Conservation (phyloP, 768 basidiomycete genomes). For the Russula ochroleuca region DNA sequence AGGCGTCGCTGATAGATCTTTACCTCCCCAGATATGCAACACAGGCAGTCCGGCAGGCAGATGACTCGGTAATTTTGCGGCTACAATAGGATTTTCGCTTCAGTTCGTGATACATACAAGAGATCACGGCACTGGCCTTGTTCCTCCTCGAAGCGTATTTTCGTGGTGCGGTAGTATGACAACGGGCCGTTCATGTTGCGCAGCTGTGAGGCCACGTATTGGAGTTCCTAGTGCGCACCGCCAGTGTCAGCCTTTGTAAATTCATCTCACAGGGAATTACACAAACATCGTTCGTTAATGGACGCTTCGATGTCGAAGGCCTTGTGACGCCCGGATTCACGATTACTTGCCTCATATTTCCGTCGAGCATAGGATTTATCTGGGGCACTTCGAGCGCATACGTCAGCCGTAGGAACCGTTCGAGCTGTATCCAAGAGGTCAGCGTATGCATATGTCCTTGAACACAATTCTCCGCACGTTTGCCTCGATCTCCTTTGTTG, state of each 20-base stretch:
- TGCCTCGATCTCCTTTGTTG: conserved; percentile 52
- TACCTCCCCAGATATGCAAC: conserved; percentile 9
- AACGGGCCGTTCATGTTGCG: conserved; percentile 61
- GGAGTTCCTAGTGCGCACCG: conserved; percentile 45
- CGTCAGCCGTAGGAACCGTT: conserved; percentile 26
- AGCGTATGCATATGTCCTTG: neutral
- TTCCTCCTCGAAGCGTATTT: conserved; percentile 65
- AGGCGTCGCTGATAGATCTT: conserved; percentile 42
- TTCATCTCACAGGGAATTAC: neutral
- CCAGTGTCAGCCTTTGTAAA: neutral
- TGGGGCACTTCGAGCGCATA: conserved; percentile 13
- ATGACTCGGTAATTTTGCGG: conserved; percentile 9
- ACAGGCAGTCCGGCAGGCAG: conserved; percentile 19
- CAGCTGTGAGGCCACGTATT: conserved; percentile 48
- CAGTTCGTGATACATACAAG: neutral
- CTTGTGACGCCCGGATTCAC: conserved; percentile 4
- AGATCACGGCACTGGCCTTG: conserved; percentile 31
- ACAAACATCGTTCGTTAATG: conserved; percentile 26
- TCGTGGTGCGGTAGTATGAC: conserved; percentile 70
- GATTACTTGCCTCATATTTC: conserved; percentile 20
- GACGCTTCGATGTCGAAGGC: neutral
- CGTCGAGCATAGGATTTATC: conserved; percentile 8
- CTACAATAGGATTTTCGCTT: conserved; percentile 2
- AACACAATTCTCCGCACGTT: conserved; percentile 42
- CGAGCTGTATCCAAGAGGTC: conserved; percentile 25